Conservation (phyloP, 768 basidiomycete genomes). For the Leccinum uliginosum region DNA sequence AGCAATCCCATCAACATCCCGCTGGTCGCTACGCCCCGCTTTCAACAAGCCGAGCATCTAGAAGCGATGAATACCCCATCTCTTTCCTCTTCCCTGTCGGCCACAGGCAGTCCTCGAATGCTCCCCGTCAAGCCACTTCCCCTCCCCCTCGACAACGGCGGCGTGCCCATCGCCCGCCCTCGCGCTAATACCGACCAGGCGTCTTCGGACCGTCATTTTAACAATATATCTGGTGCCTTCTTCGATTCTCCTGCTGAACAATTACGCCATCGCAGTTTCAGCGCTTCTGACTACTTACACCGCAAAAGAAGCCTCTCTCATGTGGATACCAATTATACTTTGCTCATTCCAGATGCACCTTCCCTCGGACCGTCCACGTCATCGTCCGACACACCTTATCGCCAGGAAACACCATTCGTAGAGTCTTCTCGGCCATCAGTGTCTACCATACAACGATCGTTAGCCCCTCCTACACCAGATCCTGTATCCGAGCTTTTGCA, state of each 20-base stretch:
- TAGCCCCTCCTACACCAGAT: slow-evolving; percentile 53
- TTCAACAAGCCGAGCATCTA: neutral
- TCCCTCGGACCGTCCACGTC: slow-evolving; percentile 3
- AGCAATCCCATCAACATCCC: slow-evolving; percentile 6
- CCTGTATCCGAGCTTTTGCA: slow-evolving; percentile 57
- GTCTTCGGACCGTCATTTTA: slow-evolving; percentile 1
- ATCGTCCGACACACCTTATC: slow-evolving; percentile 2
- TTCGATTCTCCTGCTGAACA: slow-evolving; percentile 8
- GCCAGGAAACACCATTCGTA: neutral
- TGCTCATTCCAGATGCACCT: slow-evolving; percentile 2
- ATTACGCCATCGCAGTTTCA: slow-evolving; percentile 21
- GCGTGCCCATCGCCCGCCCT: slow-evolving; percentile 8
- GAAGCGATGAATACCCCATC: neutral
- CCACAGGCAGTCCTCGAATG: neutral
- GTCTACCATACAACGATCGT: slow-evolving; percentile 39
- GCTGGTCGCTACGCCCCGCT: neutral
- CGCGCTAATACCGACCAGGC: slow-evolving; percentile 26
- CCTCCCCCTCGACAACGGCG: neutral
- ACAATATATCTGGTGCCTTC: slow-evolving; percentile 6
- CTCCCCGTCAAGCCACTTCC: slow-evolving; percentile 6
- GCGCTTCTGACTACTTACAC: slow-evolving; percentile 2
- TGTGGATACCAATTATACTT: neutral
- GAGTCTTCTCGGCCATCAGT: neutral
- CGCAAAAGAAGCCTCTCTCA: neutral
- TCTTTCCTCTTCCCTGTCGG: neutral